These are phyloP conservation scores for Colletotrichum shisoi DNA, from an alignment of 2,329 filamentous ascomycete species.

Conservation along the genomic window DNA sequence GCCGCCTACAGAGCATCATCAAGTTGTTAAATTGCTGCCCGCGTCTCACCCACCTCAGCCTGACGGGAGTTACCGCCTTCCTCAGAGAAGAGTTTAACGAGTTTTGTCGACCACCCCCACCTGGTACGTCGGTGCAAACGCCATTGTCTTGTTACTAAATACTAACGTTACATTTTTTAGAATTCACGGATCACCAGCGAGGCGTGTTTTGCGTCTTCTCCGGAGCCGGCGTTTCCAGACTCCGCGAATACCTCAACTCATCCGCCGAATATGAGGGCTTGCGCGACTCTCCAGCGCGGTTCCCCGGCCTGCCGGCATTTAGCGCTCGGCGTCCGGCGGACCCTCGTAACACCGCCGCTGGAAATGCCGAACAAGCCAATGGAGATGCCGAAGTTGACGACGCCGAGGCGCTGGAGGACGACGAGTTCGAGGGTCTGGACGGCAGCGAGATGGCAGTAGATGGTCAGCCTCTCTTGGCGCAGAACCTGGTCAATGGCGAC, in stretches of 20 bases:
- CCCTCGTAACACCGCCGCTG: constrained; percentile 37
- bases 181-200: constrained; percentile 95
- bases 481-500: constrained; percentile 38
- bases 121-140: constrained; percentile 57
- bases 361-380: constrained; percentile 39
- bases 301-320: constrained; percentile 28
- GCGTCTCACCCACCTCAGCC: constrained; percentile 88
- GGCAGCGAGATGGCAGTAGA: constrained; percentile 52
- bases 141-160: neutral
- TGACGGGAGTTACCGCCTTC: constrained; percentile 93
- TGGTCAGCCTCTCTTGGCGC: constrained; percentile 38
- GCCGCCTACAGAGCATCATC: constrained; percentile 76
- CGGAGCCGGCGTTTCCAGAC: constrained; percentile 77
- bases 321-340: constrained; percentile 11
- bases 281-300: constrained; percentile 47
- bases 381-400: constrained; percentile 53
- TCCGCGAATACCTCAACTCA: constrained; percentile 79
- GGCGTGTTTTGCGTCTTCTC: constrained; percentile 98
- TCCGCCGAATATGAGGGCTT: constrained; percentile 57
- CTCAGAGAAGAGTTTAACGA: constrained; percentile 81
- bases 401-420: constrained; percentile 52
- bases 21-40: constrained; percentile 88
- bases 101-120: constrained; percentile 86
- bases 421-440: constrained; percentile 55
- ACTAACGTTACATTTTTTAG: constrained; percentile 54